These are phyloP conservation scores for Zychaea mexicana DNA, from an alignment of 371 early-diverging fungal species.

Conservation along the genomic window DNA sequence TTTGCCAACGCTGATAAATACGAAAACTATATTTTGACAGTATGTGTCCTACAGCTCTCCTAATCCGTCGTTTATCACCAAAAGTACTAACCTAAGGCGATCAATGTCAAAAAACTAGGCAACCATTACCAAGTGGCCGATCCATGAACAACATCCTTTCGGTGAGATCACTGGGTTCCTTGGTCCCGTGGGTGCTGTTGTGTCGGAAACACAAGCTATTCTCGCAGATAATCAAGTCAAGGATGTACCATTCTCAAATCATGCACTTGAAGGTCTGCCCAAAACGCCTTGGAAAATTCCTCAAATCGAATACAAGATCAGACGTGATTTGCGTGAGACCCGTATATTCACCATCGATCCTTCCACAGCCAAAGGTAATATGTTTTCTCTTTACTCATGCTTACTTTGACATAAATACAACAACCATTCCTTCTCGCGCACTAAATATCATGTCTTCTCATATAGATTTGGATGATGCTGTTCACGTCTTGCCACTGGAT, in stretches of 20 bases:
- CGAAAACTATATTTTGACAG: constrained; percentile 14
- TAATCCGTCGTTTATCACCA: not conserved
- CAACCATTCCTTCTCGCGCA: too few species aligned
- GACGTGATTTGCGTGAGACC: constrained; percentile 62
- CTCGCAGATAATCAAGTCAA: constrained; percentile 45
- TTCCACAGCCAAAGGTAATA: constrained; percentile 77
- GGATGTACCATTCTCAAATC: constrained; percentile 39
- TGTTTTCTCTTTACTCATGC: too few species aligned
- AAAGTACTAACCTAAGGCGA: not conserved
- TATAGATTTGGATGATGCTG: constrained; percentile 89
- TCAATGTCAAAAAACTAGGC: constrained; percentile 16
- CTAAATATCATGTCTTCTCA: too few species aligned
- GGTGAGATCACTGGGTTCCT: constrained; percentile 46
- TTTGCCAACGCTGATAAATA: constrained; percentile 24
- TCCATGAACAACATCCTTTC: constrained; percentile 46
- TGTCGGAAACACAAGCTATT: constrained; percentile 56
- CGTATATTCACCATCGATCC: constrained; percentile 92
- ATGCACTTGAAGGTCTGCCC: constrained; percentile 56
- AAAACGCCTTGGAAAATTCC: constrained; percentile 62
- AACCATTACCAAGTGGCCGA: constrained; percentile 52
- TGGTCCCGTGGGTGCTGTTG: constrained; percentile 59
- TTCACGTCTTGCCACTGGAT: constrained; percentile 65
- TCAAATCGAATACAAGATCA: constrained; percentile 49
- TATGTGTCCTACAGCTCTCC: constrained; percentile 5
- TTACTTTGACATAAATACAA: too few species aligned